Percentiles rank a stretch among this genome's conserved stretches.
Conservation (phyloP, 2,329 filamentous ascomycete genomes). For the Ambrosiella cleistominuta region DNA sequence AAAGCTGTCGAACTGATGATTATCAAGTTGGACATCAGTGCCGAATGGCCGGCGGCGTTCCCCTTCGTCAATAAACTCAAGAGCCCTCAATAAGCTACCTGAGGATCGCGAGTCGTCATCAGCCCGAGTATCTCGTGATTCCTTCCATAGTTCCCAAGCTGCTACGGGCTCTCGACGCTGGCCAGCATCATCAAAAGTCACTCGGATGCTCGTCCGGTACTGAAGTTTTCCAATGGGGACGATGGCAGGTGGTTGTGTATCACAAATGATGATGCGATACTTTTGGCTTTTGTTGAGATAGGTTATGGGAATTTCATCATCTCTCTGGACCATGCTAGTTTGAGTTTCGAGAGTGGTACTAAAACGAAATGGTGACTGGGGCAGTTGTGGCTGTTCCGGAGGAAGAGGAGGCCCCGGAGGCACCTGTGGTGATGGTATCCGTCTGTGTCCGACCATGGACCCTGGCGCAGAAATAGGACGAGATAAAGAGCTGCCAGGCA, state of each 20-base stretch:
- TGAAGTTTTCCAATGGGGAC: slow-evolving; percentile 38
- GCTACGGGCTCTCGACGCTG: slow-evolving; percentile 66
- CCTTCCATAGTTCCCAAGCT: slow-evolving; percentile 87
- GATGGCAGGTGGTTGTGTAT: slow-evolving; percentile 39
- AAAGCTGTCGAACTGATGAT: slow-evolving; percentile 81
- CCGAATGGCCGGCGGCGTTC: slow-evolving; percentile 37
- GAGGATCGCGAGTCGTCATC: slow-evolving; percentile 63
- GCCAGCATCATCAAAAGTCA: slow-evolving; percentile 93
- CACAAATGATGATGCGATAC: slow-evolving; percentile 70
- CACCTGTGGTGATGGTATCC: not conserved
- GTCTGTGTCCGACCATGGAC: not conserved
- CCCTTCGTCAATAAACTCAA: slow-evolving; percentile 72
- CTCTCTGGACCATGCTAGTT: slow-evolving; percentile 84
- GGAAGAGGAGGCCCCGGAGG: not conserved
- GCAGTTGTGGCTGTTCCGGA: not conserved
- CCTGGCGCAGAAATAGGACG: not conserved
- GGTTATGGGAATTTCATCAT: slow-evolving; percentile 86
- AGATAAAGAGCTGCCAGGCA: not conserved
- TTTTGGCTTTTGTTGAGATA: slow-evolving; percentile 97
- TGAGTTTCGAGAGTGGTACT: slow-evolving; percentile 81
- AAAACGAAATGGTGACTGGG: slow-evolving; percentile 48
- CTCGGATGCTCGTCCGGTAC: slow-evolving; percentile 82
- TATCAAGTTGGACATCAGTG: slow-evolving; percentile 52
- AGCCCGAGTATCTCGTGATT: slow-evolving; percentile 61
- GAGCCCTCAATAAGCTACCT: slow-evolving; percentile 79